Evolutionary conservation across 768 basidiomycete genomes (phyloP).

Genomic region (Termitomyces sp.): DNA sequence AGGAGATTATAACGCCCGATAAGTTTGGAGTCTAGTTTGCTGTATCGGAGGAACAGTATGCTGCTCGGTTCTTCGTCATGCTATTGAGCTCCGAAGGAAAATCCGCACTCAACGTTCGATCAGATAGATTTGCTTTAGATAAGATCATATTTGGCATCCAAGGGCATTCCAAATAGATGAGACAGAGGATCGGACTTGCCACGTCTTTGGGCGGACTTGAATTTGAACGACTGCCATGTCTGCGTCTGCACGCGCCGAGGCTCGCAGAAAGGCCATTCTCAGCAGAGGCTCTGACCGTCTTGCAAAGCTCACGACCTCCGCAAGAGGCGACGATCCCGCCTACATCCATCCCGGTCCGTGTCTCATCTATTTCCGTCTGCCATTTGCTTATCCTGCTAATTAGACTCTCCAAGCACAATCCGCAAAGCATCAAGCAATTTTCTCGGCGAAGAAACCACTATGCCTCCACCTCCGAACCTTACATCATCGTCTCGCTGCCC

Average conservation of each 20-base stretch:
- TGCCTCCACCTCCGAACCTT: conserved; percentile 33
- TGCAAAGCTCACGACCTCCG: conserved; percentile 73
- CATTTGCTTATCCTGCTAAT: neutral
- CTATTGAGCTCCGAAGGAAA: conserved; percentile 53
- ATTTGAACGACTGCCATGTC: conserved; percentile 28
- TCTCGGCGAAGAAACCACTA: conserved; percentile 44
- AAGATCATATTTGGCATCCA: neutral
- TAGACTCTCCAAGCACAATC: conserved; percentile 37
- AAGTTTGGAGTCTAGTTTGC: conserved; percentile 83
- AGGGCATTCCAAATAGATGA: neutral
- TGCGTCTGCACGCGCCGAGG: conserved; percentile 71
- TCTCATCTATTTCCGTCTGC: neutral
- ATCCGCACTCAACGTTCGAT: conserved; percentile 76
- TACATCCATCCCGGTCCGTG: conserved; percentile 49
- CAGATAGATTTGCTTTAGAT: neutral
- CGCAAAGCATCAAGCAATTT: conserved; percentile 31
- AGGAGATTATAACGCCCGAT: conserved; percentile 71
- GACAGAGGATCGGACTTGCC: conserved; percentile 10
- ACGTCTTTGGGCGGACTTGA: conserved; percentile 16
- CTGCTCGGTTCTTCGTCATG: conserved; percentile 4
- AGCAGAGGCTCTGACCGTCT: conserved; percentile 70
- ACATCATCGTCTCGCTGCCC: conserved; percentile 25
- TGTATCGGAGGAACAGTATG: conserved; percentile 74
- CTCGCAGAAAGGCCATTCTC: conserved; percentile 74
- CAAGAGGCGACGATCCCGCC: conserved; percentile 63